Conservation (phyloP, 257 asterid genomes). For the Petunia axillaris region DNA sequence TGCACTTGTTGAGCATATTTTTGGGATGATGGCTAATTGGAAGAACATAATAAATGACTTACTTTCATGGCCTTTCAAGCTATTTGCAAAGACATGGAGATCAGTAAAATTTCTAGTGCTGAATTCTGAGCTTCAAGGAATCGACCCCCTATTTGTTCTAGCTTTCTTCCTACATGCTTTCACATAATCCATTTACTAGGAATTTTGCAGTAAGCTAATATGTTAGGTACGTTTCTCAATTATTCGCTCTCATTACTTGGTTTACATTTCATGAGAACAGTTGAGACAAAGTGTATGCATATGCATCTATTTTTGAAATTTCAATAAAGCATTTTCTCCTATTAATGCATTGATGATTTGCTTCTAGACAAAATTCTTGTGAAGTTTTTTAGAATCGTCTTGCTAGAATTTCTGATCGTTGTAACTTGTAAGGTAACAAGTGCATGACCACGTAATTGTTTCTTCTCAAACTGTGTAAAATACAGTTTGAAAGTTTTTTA, state of each 20-base stretch:
- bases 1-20: not conserved
- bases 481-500: too few species aligned
- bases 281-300: too few species aligned
- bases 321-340: too few species aligned
- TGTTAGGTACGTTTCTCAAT: not conserved
- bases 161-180: not conserved
- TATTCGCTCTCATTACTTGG: too few species aligned
- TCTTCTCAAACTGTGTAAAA: too few species aligned
- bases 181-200: not conserved
- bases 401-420: too few species aligned
- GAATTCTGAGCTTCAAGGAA: slow-evolving; percentile 32
- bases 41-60: not conserved
- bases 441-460: too few species aligned
- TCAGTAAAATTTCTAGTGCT: slow-evolving; percentile 17
- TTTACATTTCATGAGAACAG: not conserved
- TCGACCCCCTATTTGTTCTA: slow-evolving; percentile 28
- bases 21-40: slow-evolving; percentile 20
- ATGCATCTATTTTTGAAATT: too few species aligned
- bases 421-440: too few species aligned
- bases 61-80: slow-evolving; percentile 18
- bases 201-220: not conserved
- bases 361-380: too few species aligned
- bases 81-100: slow-evolving; percentile 11
- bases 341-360: too few species aligned
- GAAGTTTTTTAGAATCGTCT: too few species aligned